Conservation (phyloP, 768 basidiomycete species). For the Mycena chlorophos region DNA sequence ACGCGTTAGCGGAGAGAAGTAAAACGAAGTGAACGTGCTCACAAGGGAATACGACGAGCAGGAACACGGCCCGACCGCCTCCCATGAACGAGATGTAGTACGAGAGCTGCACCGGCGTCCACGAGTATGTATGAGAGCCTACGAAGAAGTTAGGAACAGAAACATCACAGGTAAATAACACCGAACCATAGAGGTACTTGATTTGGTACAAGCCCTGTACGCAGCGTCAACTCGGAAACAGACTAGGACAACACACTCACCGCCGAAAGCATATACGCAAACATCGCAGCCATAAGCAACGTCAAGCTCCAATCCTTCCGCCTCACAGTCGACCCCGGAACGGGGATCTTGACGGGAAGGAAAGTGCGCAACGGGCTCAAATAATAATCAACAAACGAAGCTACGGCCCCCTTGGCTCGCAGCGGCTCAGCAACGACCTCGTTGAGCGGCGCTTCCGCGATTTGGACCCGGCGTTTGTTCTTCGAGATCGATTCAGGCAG, state of each 20-base stretch:
- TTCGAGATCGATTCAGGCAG: constrained; percentile 62
- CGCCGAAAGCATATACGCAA: constrained; percentile 63
- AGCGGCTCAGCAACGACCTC: background rate
- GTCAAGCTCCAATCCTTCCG: constrained; percentile 82
- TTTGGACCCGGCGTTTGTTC: constrained; percentile 36
- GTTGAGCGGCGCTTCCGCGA: background rate
- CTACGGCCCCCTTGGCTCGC: background rate
- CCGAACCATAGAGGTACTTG: constrained; percentile 81
- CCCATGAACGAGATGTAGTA: constrained; percentile 77
- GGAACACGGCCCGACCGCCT: constrained; percentile 55
- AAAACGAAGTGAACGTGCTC: constrained; percentile 13
- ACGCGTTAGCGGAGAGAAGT: background rate
- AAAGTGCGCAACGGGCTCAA: constrained; percentile 71
- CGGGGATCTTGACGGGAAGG: constrained; percentile 54
- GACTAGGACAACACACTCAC: constrained; percentile 40
- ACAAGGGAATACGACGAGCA: constrained; percentile 51
- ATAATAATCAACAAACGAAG: constrained; percentile 38
- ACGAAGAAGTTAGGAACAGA: too few species aligned
- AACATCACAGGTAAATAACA: too few species aligned
- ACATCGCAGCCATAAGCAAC: constrained; percentile 60
- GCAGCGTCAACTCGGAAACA: background rate
- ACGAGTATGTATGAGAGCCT: constrained; percentile 68
- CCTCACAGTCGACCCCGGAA: constrained; percentile 38
- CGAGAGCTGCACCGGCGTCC: constrained; percentile 71
- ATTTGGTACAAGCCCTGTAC: constrained; percentile 71